Evolutionary conservation across 179 eudicot genomes (phyloP), one percentile per base, ranked within the genome.

Genomic region (Heliamphora pulchella): DNA sequence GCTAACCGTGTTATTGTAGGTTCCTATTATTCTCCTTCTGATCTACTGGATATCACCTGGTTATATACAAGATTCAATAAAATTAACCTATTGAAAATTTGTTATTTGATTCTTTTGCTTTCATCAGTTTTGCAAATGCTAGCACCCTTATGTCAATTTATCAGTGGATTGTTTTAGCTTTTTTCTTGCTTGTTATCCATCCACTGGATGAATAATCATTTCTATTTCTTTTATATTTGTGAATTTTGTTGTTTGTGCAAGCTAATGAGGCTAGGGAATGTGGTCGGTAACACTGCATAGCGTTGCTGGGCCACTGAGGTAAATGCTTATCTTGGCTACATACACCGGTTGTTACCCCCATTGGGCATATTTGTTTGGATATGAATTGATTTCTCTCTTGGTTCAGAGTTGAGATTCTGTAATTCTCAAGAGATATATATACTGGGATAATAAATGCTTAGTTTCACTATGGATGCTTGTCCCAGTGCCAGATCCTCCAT

Each of bases 381-480:
- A 50, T 9, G 44, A 70, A 31, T 70, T 70, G 74, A 70, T 70
- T 11, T 47, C 74, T 70, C 74, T 54, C 55, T 44, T 70, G 31
- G 53, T 46, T 46, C 17, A 70, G 54, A 70, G 54, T 47, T 13
- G 3, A n/a, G 5, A 53, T 18, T 70, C 8, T 5, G 9, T 20
- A 6, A 59, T 3, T 59, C 22, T 70, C 55, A 15, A 8, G 39
- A 47, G 39, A 71, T 22, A 3, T 15, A 47, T 54, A 53, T 11
- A 2, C 54, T 46, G 11, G 46, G 8, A 55, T n/a, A 8, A 71
- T n/a, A 53, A 18, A 51, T 22, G n/a, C 76, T 53, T 53, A 20
- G 41, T 9, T 11, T 73, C 44, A 1, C 15, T 15, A 7, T 53
- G 14, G 61, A 53, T 4, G 20, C 62, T 3, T 20, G 13, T 8